phyloP scores from a whole-genome alignment of 495 filamentous ascomycete genomes.

The Neurospora pannonica region DNA sequence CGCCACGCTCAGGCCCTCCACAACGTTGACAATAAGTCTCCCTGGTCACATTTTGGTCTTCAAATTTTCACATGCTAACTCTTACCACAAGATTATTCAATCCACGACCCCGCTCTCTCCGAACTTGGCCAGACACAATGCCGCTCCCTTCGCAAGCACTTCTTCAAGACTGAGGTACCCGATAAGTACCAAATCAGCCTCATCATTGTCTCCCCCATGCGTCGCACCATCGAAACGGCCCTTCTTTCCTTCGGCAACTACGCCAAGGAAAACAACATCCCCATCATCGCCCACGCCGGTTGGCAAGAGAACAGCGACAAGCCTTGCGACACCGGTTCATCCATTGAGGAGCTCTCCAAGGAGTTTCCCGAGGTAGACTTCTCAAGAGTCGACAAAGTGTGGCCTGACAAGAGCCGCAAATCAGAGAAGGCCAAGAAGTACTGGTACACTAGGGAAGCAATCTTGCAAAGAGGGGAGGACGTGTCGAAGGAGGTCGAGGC shows the following conservation, averaged over 20 bases:
- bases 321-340: slow-evolving; percentile 48
- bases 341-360: slow-evolving; percentile 26
- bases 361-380: slow-evolving; percentile 48
- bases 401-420: slow-evolving; percentile 39
- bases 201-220: slow-evolving; percentile 50
- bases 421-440: slow-evolving; percentile 33
- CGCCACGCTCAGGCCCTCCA: slow-evolving; percentile 50
- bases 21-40: slow-evolving; percentile 36
- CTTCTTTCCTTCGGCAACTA: slow-evolving; percentile 40
- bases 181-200: slow-evolving; percentile 42
- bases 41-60: background rate
- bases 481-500: slow-evolving; percentile 38
- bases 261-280: slow-evolving; percentile 37
- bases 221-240: slow-evolving; percentile 49
- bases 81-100: slow-evolving; percentile 34
- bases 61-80: slow-evolving; percentile 9
- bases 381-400: slow-evolving; percentile 42
- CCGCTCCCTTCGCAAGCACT: slow-evolving; percentile 28
- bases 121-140: slow-evolving; percentile 47
- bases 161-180: slow-evolving; percentile 35
- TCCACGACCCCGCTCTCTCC: slow-evolving; percentile 48
- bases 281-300: slow-evolving; percentile 41
- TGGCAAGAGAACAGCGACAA: slow-evolving; percentile 51
- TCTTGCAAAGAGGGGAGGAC: slow-evolving; percentile 39
- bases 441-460: slow-evolving; percentile 33